These are phyloP conservation scores for Nannochloropsis salina DNA, from an alignment of 108 stramenopile species.

Conservation along the genomic window DNA sequence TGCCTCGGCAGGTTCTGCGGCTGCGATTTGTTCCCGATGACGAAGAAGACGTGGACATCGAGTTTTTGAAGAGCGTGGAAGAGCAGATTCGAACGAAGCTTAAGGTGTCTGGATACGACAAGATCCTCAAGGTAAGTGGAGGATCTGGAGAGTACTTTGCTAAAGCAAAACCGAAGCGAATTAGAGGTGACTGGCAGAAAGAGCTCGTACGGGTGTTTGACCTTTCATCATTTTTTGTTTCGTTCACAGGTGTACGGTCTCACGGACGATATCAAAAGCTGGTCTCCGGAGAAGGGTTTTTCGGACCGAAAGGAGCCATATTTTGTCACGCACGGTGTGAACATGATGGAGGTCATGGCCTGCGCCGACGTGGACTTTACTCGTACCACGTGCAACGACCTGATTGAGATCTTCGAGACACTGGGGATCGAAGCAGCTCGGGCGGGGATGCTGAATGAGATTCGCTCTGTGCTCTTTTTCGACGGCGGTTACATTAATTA, in stretches of 20 bases:
- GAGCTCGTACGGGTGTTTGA: too few species aligned
- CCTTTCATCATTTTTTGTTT: neutral
- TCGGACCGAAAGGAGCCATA: constrained; percentile 74
- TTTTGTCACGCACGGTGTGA: constrained; percentile 90
- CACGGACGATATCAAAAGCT: constrained; percentile 69
- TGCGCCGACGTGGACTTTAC: constrained; percentile 86
- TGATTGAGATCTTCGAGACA: constrained; percentile 89
- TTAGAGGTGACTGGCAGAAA: too few species aligned
- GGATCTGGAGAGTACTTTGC: neutral
- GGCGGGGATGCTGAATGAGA: constrained; percentile 65
- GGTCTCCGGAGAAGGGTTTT: constrained; percentile 72
- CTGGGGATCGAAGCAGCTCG: constrained; percentile 96
- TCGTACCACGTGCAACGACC: constrained; percentile 84
- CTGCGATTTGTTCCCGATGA: constrained; percentile 82
- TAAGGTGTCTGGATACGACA: constrained; percentile 79
- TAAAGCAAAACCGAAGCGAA: neutral
- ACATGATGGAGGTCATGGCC: constrained; percentile 80
- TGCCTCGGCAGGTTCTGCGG: constrained; percentile 51
- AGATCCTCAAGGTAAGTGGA: constrained; percentile 71
- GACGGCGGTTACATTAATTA: constrained; percentile 98
- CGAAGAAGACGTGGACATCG: constrained; percentile 61
- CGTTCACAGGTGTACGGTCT: constrained; percentile 68
- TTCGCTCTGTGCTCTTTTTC: constrained; percentile 76
- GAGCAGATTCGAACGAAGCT: constrained; percentile 75
- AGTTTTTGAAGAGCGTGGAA: constrained; percentile 85